Evolutionary conservation across 78 protist genomes (phyloP), one percentile per base, ranked within the genome.

Genomic region (Bodo saltans): DNA sequence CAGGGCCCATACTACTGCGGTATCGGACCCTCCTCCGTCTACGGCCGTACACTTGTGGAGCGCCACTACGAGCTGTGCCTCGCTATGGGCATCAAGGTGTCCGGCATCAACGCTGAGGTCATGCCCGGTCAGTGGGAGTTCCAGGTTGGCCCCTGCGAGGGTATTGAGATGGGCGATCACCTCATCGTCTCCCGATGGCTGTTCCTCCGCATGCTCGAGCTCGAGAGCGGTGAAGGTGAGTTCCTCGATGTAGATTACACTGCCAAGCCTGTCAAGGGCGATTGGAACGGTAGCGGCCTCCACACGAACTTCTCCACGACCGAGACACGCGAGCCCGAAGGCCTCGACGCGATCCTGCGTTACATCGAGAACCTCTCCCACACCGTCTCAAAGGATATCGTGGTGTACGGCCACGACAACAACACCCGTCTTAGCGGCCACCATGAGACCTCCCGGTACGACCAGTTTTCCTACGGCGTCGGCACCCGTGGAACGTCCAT

Each of bases 281-380:
- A 93, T 90, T 94, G 97, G 97, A 94, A 92, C 91, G 97, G 97
- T 28, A 85, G 94, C 1, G 96, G 96, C 68, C 89, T 94, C 90
- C 96, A 93, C 88, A 92, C 95, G 80, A 94, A 94, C 95, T 88
- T 79, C 88, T 90, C 94, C 70, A 94, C 97, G 67, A 52, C 83
- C 84, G 78, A 35, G 39, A 92, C 88, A 93, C 90, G 97, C 42
- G 76, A n/a, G 42, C 86, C 53, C 35, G 93, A 90, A 1, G 93
- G 94, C 35, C 23, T 69, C 76, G 69, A 74, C 74, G 87, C 3
- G 41, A 90, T 90, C 83, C 34, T 35, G 60, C 68, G 2, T 34
- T 85, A 86, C 52, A 40, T 73, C 75, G 82, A 82, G 27, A 2
- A 8, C 74, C 78, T 87, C 42, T 86, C 71, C 68, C 39, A 38